Evolutionary conservation across 163 green algal species (phyloP).

Genomic region (Coccomyxa subellipsoidea): DNA sequence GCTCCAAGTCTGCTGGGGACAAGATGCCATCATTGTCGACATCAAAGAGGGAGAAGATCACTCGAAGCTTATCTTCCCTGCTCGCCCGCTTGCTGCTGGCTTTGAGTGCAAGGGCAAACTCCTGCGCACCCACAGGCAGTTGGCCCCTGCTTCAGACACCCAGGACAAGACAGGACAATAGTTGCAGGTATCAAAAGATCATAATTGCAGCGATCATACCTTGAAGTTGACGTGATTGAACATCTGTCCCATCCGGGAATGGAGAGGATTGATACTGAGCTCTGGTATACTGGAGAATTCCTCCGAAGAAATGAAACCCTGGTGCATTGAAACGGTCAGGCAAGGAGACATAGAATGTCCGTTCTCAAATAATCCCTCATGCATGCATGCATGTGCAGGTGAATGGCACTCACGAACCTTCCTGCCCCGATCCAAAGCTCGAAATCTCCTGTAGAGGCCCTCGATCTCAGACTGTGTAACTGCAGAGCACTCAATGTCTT

Average conservation of each 20-base stretch:
- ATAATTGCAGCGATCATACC: neutral
- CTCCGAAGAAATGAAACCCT: conserved; percentile 87
- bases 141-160: no score
- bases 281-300: conserved; percentile 93
- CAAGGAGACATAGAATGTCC: neutral
- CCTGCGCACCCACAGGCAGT: conserved; percentile 27
- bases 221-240: conserved; percentile 94
- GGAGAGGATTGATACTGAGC: conserved; percentile 93
- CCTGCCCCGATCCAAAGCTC: conserved; percentile 75
- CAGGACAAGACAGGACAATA: no score
- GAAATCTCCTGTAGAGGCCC: conserved; percentile 87
- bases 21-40: conserved; percentile 78
- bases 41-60: conserved; percentile 86
- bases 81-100: conserved; percentile 66
- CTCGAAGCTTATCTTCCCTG: conserved; percentile 68
- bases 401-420: conserved; percentile 49
- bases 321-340: neutral
- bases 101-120: conserved; percentile 82
- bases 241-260: conserved; percentile 70
- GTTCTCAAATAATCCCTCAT: neutral
- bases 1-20: conserved; percentile 71
- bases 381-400: conserved; percentile 1
- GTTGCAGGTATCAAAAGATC: no score
- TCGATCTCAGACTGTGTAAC: conserved; percentile 88
- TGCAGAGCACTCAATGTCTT: conserved; percentile 52